Base-by-base conservation (phyloP, 768 basidiomycete species). In the Termitomyces bulborhizus region DNA sequence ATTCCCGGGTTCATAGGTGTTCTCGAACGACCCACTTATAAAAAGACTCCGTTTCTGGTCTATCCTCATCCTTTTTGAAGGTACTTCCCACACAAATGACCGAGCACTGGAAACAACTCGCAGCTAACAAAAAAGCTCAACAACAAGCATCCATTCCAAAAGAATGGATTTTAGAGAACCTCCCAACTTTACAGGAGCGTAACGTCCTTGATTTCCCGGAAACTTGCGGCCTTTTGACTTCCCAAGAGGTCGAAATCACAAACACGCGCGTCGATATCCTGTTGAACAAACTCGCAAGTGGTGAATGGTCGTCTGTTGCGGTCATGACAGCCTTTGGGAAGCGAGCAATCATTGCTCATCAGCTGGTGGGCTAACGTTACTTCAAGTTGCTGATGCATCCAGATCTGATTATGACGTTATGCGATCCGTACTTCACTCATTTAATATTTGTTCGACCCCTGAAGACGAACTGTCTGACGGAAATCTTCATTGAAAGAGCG, bases 401-500 rank as follows among this genome's bases (percentile, higher is more conserved):
- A 16, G 24, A 18, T 6, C 41, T 29, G 27, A 9, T n/a, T 21
- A 21, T 2, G 21, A 21, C 21, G 15, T 40, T 3, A n/a, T 55
- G 27, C n/a, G 39, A 7, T 11, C 16, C 18, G 43, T 15, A 13
- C 42, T 41, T 44, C 0, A 4, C 18, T 11, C 11, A 3, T 18
- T 29, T 4, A 29, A 1, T 29, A 4, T 21, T 21, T 32, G 16
- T 43, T 62, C 13, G 4, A 24, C 12, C 15, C 18, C 6, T 47
- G 29, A 34, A 90, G 88, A 83, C 82, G 4, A 91, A 90, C 60
- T 92, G 91, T 64, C 64, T 93, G 39, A 92, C 90, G 0, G 90
- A 92, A 66, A 84, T 90, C n/a, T 90, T 88, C 62, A 78, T 90
- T 49, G 85, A 91, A 27, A 75, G 78, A 4, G 91, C 86, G 1